phyloP scores from a whole-genome alignment of 352 stramenopile genomes.

The Pythium insidiosum region DNA sequence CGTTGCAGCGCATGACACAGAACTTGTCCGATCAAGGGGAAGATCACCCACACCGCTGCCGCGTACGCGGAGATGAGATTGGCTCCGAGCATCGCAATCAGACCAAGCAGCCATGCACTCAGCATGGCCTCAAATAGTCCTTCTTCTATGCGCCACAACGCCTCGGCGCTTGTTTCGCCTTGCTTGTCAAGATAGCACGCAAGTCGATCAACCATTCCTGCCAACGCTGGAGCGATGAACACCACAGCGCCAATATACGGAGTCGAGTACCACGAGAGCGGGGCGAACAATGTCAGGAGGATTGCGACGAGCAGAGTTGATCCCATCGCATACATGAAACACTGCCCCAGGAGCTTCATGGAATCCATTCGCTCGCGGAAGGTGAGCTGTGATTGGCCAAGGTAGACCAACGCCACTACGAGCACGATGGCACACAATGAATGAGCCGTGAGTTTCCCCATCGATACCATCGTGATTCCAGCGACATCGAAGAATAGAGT shows the following conservation, averaged over 20 bases:
- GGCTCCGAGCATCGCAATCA: conserved; percentile 26
- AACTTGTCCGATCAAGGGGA: conserved; percentile 45
- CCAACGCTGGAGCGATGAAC: conserved; percentile 36
- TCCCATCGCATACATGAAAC: conserved; percentile 22
- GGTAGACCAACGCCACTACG: conserved; percentile 29
- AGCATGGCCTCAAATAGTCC: conserved; percentile 58
- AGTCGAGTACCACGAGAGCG: conserved; percentile 61
- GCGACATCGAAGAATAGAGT: conserved; percentile 73
- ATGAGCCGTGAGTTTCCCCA: conserved; percentile 32
- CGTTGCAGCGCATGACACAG: conserved; percentile 28
- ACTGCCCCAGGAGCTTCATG: conserved; percentile 30
- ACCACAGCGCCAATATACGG: conserved; percentile 33
- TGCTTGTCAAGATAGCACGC: conserved; percentile 22
- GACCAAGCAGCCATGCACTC: conserved; percentile 27
- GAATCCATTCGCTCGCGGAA: conserved; percentile 24
- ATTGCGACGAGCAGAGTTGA: conserved; percentile 28
- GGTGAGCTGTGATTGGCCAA: conserved; percentile 30
- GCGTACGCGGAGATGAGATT: conserved; percentile 55
- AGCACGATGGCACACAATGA: conserved; percentile 30
- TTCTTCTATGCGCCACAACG: conserved; percentile 45
- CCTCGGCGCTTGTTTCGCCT: conserved; percentile 10
- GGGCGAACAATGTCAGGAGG: conserved; percentile 53
- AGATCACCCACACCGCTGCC: conserved; percentile 51
- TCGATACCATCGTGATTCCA: conserved; percentile 53
- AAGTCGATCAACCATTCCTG: conserved; percentile 49